Base-by-base conservation (phyloP, 768 basidiomycete species). In the Myochromella boudieri region DNA sequence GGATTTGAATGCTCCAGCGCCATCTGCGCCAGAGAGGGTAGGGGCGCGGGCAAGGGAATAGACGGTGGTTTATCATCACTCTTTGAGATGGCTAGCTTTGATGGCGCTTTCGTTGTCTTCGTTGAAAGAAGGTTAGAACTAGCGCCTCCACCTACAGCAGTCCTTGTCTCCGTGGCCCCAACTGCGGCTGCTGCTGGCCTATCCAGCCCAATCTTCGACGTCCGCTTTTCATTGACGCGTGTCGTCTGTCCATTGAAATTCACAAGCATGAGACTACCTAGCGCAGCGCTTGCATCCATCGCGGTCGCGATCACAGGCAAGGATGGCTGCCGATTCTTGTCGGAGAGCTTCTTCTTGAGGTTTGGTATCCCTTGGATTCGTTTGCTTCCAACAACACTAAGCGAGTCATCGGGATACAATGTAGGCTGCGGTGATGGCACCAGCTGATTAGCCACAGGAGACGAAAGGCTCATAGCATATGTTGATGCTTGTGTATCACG, bases 11-110 rank as follows among this genome's bases (percentile, higher is more conserved):
- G 84, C 36, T 79, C 75, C 59, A 90, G 60, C 39, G 77, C 87
- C 87, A 91, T 86, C 65, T 90, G 89, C 7, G 85, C 71, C 42
- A 91, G 62, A 20, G 86, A 87, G 9, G 86, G 87, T 32, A 88
- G 60, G 17, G 81, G 76, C 12, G 85, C 85, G 2, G 88, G 88
- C 3, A 86, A 86, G 3, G 88, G 88, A n/a, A 91, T 86, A 1
- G 84, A 78, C 10, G 87, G 87, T 11, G 87, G 85, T 59, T 72
- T 80, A 59, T 87, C 85, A 44, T 75, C 72, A 60, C 64, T 65
- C 61, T 53, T 64, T 31, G 44, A 29, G 6, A 22, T 33, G 21
- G 20, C 44, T 37, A 38, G 44, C 29, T 53, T 58, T 25, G 34
- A 14, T 18, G 31, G 17, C 15, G 38, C 18, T 22, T 3, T 15